A percentile compares a stretch with the other conserved stretches of the same genome.
phyloP scores from a whole-genome alignment of 257 asterid genomes.

The Apocynum venetum region DNA sequence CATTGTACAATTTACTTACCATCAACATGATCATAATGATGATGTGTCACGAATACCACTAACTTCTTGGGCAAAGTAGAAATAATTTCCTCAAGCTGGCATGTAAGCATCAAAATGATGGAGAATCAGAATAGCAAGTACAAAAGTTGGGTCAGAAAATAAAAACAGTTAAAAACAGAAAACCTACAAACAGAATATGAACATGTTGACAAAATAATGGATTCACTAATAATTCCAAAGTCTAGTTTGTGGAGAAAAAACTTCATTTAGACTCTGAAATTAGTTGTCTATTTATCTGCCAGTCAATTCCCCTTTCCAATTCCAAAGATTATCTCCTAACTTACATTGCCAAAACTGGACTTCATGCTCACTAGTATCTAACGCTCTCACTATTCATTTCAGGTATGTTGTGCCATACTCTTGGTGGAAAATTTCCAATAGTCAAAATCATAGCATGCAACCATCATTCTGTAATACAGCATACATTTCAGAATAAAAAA shows the following conservation, averaged over 20 bases:
- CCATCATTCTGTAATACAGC: background rate
- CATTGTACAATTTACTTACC: slow-evolving; percentile 40
- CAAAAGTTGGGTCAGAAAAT: background rate
- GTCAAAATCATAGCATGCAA: background rate
- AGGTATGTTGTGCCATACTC: background rate
- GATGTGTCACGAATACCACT: slow-evolving; percentile 86
- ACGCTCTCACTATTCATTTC: background rate
- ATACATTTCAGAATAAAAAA: background rate
- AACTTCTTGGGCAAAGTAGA: slow-evolving; percentile 73
- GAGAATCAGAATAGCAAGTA: background rate
- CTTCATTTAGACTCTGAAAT: background rate
- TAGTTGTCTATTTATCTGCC: background rate
- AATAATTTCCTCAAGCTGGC: slow-evolving; percentile 79
- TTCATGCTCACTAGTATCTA: background rate
- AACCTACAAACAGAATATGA: background rate
- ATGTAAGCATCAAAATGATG: slow-evolving; percentile 14
- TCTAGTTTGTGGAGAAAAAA: background rate
- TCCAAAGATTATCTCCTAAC: background rate
- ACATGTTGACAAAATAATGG: background rate
- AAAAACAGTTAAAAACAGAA: background rate
- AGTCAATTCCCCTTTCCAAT: background rate
- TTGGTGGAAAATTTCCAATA: background rate
- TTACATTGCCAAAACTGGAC: background rate
- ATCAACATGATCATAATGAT: slow-evolving; percentile 87
- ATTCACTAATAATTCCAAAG: background rate